Base-by-base conservation (phyloP, 176 grass and related monocot species). In the Raddia distichophylla region DNA sequence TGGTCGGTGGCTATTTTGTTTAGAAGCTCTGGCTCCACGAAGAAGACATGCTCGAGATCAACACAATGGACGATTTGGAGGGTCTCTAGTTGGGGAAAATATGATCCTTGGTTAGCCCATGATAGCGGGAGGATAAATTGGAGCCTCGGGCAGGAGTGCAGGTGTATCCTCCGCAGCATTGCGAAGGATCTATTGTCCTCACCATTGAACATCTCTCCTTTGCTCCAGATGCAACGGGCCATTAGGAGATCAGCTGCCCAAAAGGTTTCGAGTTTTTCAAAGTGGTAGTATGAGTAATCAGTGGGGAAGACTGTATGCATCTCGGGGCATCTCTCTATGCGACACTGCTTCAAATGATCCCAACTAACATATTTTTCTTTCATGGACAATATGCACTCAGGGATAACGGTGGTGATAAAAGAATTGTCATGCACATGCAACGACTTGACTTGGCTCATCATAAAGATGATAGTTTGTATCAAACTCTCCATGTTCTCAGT, bases 211-310 rank as follows among this genome's bases (percentile, higher is more conserved):
- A 5, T 40, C 37, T 5, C 4, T 40, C 37, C 4, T 40, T 40
- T 40, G 37, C 37, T 40, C 37, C 37, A 40, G 4, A 40, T 40
- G 37, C 37, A 40, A 40, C 4, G 37, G 37, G 37, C 37, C 2
- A 40, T 40, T 5, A 40, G 37, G 37, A 40, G 37, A 40, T 40
- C 37, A 40, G 37, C 37, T 40, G 37, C 37, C 37, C 3, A 74
- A 20, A 74, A 74, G 16, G 15, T 42, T 3, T 43, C 10, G 0
- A 74, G 0, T 19, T 37, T 0, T 3, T 2, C 0, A 73, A 73
- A 73, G 27, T 7, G 5, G 0, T 0, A 0, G 0, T 0, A 0
- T 1, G 5, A 0, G 7, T 35, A 18, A 4, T 10, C 0, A 2
- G 1, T 73, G 2, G 0, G 0, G 20, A 73, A 74, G 32, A 74